Conservation (phyloP, 176 grass and related monocot genomes). For the Musa beccarii region DNA sequence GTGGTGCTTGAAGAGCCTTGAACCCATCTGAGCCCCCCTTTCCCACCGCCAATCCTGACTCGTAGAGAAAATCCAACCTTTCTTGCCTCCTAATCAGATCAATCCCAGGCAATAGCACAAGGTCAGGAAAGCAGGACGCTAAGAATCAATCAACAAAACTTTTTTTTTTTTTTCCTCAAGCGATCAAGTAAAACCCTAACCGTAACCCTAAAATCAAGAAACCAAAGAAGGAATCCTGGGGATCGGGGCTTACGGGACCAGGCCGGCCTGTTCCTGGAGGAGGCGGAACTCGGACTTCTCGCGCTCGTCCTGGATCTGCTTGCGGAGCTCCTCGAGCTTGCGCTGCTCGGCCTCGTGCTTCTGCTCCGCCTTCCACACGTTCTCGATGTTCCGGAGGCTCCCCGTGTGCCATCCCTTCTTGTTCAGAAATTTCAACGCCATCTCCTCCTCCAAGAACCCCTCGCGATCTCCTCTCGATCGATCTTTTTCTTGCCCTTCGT, state of each 20-base stretch:
- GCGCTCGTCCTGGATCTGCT: conserved; percentile 86
- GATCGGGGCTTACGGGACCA: conserved; percentile 51
- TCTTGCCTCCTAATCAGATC: conserved; percentile 56
- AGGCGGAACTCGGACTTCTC: conserved; percentile 86
- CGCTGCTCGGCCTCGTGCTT: conserved; percentile 79
- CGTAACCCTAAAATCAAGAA: conserved; percentile 24
- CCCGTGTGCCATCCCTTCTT: conserved; percentile 99
- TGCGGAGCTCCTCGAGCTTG: conserved; percentile 88
- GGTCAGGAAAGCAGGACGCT: neutral
- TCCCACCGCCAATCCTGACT: conserved; percentile 79
- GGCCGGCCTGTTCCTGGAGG: conserved; percentile 77
- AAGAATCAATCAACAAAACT: no score
- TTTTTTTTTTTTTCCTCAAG: neutral
- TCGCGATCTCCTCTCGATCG: no score
- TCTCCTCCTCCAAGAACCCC: conserved; percentile 6
- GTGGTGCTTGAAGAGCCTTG: conserved; percentile 56
- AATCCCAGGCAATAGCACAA: neutral
- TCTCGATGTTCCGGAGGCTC: conserved; percentile 87
- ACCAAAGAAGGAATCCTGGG: neutral
- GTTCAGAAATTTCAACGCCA: conserved; percentile 95
- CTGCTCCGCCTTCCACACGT: conserved; percentile 97
- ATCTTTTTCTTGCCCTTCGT: no score
- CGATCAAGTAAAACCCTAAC: conserved; percentile 6
- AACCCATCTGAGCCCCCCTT: conserved; percentile 88
- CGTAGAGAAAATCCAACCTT: conserved; percentile 93